A percentile compares a stretch with the other conserved stretches of the same genome.
Evolutionary conservation across 2,329 filamentous ascomycete species (phyloP).

Genomic region (Samsoniella hepiali): DNA sequence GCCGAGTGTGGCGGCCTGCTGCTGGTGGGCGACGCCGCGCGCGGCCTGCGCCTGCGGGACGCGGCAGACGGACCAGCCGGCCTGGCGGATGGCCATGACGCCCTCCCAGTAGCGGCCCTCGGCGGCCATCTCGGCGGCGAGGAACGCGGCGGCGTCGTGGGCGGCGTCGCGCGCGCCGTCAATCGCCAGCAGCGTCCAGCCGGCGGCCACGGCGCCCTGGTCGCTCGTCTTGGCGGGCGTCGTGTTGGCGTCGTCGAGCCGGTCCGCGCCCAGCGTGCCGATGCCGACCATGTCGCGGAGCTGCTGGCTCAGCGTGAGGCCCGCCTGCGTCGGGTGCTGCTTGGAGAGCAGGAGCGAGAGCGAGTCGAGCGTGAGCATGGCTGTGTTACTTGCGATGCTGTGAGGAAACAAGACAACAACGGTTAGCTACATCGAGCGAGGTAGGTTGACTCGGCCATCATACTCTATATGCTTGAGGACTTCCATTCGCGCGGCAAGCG

Average conservation of each 20-base stretch:
- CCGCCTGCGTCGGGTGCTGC: slow-evolving; percentile 67
- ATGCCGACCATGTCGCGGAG: slow-evolving; percentile 70
- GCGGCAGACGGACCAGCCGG: slow-evolving; percentile 81
- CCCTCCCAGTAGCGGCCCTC: slow-evolving; percentile 91
- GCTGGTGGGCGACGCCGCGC: slow-evolving; percentile 34
- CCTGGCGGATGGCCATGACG: slow-evolving; percentile 73
- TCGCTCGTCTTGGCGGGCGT: slow-evolving; percentile 54
- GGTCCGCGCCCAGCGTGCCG: slow-evolving; percentile 69
- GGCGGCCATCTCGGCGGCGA: slow-evolving; percentile 72
- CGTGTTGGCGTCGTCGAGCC: slow-evolving; percentile 58
- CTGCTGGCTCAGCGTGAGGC: slow-evolving; percentile 64
- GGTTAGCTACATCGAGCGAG: not conserved
- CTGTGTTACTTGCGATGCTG: slow-evolving; percentile 48
- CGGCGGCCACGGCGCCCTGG: slow-evolving; percentile 56
- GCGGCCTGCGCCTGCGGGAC: slow-evolving; percentile 53
- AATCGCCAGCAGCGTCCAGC: slow-evolving; percentile 77
- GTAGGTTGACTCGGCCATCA: slow-evolving; percentile 22
- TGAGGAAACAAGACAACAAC: not conserved
- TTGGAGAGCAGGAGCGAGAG: slow-evolving; percentile 82
- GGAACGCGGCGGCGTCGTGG: slow-evolving; percentile 64
- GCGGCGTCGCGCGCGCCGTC: slow-evolving; percentile 72
- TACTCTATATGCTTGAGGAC: slow-evolving; percentile 59
- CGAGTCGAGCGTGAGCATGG: slow-evolving; percentile 73
- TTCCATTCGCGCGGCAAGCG: slow-evolving; percentile 52
- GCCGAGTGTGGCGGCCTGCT: slow-evolving; percentile 60